Base-by-base conservation (phyloP, 768 basidiomycete genomes). In the Lactarius psammicola region DNA sequence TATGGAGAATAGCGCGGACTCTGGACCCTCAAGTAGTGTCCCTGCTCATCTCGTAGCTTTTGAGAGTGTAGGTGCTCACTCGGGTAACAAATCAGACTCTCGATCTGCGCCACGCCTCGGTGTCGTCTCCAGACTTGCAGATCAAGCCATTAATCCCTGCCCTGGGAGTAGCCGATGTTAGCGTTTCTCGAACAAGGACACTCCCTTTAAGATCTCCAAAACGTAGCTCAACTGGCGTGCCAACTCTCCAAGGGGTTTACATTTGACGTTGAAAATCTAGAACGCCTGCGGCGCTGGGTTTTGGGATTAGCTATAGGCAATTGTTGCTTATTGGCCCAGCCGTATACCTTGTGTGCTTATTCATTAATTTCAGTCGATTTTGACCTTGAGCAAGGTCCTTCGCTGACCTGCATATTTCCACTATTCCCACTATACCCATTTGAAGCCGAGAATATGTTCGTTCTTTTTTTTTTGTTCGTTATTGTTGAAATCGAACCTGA, bases 311-410 rank as follows among this genome's bases (percentile, higher is more conserved):
- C 81, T 54, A 79, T 91, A 60, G 90, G 89, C 83, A 73, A 69
- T 80, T 66, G n/a, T 23, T 11, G 33, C 26, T 46, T 56, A n/a
- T 56, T 64, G 33, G 42, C 36, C 20, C 60, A 23, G 26, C 51
- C 58, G 11, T 54, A 40, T 36, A 26, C 36, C 3, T 13, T 26
- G 36, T 38, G 40, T 63, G 31, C 34, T 65, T 63, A 63, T 58
- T 38, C 28, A 53, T 28, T 75, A 34, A 56, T 65, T 63, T 18
- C 66, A 92, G 90, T 94, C 42, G 87, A 95, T 69, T 97, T 97
- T 72, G 94, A 97, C 76, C 75, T 94, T 55, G 94, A 96, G 69
- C 78, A 88, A 56, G 94, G 94, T 3, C 94, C 94, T 10, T 85
- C 89, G 6, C 80, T 96, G 28, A 83, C 85, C 60, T 82, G 85